Evolutionary conservation across 2,329 filamentous ascomycete genomes (phyloP).

Genomic region (Calonectria honghensis): DNA sequence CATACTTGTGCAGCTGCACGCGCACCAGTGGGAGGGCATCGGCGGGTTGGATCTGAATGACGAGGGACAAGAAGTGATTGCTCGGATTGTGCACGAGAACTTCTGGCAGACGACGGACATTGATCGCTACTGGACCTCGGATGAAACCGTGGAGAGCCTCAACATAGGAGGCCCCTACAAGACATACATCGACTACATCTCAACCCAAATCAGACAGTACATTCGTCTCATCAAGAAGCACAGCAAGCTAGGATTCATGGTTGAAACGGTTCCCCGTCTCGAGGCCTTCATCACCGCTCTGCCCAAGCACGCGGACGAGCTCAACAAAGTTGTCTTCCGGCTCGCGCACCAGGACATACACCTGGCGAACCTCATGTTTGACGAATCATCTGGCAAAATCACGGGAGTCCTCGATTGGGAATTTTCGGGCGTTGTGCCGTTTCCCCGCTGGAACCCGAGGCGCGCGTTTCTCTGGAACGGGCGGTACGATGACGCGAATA

Average conservation of each 20-base stretch:
- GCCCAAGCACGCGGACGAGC: conserved; percentile 38
- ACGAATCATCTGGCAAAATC: conserved; percentile 53
- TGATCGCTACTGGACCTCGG: conserved; percentile 14
- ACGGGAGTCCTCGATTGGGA: conserved; percentile 52
- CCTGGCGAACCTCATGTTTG: conserved; percentile 61
- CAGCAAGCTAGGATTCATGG: conserved; percentile 42
- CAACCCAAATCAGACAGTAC: conserved; percentile 21
- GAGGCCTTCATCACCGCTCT: conserved; percentile 47
- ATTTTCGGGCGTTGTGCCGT: conserved; percentile 60
- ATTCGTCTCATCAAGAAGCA: not conserved
- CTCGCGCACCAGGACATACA: conserved; percentile 63
- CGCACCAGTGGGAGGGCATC: conserved; percentile 22
- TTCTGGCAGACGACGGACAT: conserved; percentile 26
- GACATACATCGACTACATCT: conserved; percentile 54
- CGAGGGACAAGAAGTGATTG: not conserved
- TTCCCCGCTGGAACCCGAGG: conserved; percentile 59
- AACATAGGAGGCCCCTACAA: conserved; percentile 55
- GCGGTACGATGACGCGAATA: not conserved
- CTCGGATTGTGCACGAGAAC: conserved; percentile 21
- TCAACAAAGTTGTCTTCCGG: conserved; percentile 39
- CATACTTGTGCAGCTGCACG: conserved; percentile 54
- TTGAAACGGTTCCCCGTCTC: conserved; percentile 55
- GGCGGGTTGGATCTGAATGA: conserved; percentile 28
- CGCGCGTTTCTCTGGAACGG: conserved; percentile 61
- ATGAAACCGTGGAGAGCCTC: conserved; percentile 51